Conservation (phyloP, 495 filamentous ascomycete genomes). For the Penicillium roqueforti region DNA sequence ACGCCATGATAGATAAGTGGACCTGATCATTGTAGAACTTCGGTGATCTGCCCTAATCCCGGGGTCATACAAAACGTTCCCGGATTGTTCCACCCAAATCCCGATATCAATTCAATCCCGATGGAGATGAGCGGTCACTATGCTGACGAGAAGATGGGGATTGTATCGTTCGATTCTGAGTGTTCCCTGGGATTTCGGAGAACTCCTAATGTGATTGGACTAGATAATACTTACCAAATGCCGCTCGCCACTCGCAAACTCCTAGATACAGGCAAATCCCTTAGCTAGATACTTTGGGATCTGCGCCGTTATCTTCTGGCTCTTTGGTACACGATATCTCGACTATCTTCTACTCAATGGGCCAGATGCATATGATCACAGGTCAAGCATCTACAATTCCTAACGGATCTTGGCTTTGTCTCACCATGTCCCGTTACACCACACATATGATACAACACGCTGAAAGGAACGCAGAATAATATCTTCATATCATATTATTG, state of each 20-base stretch:
- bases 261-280: not conserved
- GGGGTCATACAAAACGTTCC: not conserved
- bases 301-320: not conserved
- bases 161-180: not conserved
- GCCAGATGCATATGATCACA: not conserved
- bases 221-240: not conserved
- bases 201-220: not conserved
- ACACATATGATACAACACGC: no score
- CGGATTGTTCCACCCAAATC: conserved; percentile 1
- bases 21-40: not conserved
- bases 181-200: not conserved
- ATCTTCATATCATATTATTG: not conserved
- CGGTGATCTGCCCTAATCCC: not conserved
- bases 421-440: no score
- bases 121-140: not conserved
- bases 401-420: no score
- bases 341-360: not conserved
- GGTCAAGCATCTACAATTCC: no score
- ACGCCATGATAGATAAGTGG: not conserved
- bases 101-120: not conserved
- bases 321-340: not conserved
- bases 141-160: not conserved
- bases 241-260: not conserved
- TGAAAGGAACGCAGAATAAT: not conserved
- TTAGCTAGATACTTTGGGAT: not conserved